Evolutionary conservation across 805 yeast genomes (phyloP).

Genomic region (Kluyveromyces dobzhanskii): DNA sequence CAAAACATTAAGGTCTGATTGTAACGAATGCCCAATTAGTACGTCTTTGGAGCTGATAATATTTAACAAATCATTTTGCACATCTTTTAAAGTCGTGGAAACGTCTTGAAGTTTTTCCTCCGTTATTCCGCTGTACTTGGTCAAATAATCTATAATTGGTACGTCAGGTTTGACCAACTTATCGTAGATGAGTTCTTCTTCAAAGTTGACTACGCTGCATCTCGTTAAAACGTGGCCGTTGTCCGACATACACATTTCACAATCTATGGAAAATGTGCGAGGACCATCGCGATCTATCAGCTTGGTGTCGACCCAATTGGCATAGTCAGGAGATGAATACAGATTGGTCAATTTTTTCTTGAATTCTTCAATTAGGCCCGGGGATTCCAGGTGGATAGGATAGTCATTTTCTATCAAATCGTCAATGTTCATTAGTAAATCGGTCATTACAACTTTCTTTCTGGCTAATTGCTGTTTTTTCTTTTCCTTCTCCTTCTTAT

Average conservation of each 20-base stretch:
- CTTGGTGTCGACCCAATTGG: slow-evolving; percentile 45
- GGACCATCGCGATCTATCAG: slow-evolving; percentile 49
- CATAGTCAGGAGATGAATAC: slow-evolving; percentile 2
- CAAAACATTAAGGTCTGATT: slow-evolving; percentile 69
- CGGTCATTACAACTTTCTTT: slow-evolving; percentile 37
- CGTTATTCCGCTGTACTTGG: slow-evolving; percentile 83
- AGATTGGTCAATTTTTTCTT: slow-evolving; percentile 10
- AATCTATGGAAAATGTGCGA: slow-evolving; percentile 73
- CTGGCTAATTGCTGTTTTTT: slow-evolving; percentile 24
- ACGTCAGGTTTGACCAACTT: slow-evolving; percentile 70
- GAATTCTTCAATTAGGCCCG: slow-evolving; percentile 10
- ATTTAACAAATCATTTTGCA: slow-evolving; percentile 48
- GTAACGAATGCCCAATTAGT: slow-evolving; percentile 84
- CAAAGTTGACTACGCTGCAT: slow-evolving; percentile 62
- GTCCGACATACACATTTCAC: slow-evolving; percentile 80
- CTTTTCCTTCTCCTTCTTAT: slow-evolving; percentile 46
- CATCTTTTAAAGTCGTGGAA: slow-evolving; percentile 55
- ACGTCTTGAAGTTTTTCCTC: slow-evolving; percentile 54
- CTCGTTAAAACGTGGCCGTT: slow-evolving; percentile 65
- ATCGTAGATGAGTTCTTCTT: slow-evolving; percentile 56
- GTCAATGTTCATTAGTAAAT: slow-evolving; percentile 43
- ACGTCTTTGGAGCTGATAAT: slow-evolving; percentile 53
- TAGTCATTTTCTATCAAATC: slow-evolving; percentile 43
- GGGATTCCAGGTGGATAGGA: slow-evolving; percentile 47
- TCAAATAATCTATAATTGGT: slow-evolving; percentile 70